Percentiles rank a stretch among this genome's conserved stretches.
These are phyloP conservation scores for Flaveria linearis DNA, from an alignment of 129 eudicot genomes.

Conservation along the genomic window DNA sequence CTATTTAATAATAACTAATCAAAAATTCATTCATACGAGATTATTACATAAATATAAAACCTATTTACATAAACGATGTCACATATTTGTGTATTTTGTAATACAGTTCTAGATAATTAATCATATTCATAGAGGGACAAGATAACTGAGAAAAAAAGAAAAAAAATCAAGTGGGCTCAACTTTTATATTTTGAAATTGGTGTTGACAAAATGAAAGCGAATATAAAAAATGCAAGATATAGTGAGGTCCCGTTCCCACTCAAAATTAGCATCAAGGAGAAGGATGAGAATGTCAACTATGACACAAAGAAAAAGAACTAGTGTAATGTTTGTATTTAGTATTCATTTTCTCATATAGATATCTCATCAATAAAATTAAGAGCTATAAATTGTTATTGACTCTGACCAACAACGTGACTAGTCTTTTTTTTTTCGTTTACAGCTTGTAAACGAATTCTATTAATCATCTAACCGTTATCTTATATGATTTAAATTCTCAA, in stretches of 20 bases:
- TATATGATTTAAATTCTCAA: too few relatives aligned
- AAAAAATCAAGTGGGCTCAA: not conserved
- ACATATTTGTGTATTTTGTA: not conserved
- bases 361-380: too few relatives aligned
- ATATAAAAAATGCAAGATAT: slow-evolving; percentile 27
- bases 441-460: too few relatives aligned
- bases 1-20: too few relatives aligned
- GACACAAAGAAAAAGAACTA: not conserved
- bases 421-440: too few relatives aligned
- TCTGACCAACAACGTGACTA: not conserved
- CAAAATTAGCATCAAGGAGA: slow-evolving; percentile 13
- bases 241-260: slow-evolving; percentile 27
- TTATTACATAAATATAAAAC: too few relatives aligned
- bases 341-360: not conserved
- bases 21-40: too few relatives aligned
- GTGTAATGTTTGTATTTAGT: not conserved
- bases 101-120: not conserved
- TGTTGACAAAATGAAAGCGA: slow-evolving; percentile 21
- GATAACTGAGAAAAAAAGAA: not conserved
- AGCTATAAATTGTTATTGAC: not conserved
- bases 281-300: slow-evolving; percentile 29
- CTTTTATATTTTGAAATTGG: not conserved
- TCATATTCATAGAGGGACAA: not conserved
- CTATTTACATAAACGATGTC: not conserved
- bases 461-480: too few relatives aligned